Base-by-base conservation (phyloP, 768 basidiomycete genomes). In the Glaciozyma martinii region DNA sequence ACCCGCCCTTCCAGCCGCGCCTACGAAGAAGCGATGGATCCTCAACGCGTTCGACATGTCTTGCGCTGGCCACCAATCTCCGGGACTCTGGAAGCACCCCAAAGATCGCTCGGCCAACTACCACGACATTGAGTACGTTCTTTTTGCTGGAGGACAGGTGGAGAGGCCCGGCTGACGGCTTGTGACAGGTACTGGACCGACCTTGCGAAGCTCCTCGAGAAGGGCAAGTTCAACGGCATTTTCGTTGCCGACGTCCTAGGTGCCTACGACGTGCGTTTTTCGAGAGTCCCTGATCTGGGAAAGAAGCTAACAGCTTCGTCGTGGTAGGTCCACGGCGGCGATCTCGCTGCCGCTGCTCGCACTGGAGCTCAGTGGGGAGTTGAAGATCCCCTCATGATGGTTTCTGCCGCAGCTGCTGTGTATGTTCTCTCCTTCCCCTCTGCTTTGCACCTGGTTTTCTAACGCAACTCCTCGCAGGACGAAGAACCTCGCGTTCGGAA, bases 171-270 rank as follows among this genome's bases (percentile, higher is more conserved):
- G 37, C 37, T 40, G 37, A 40, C 12, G 37, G 33, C 12, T 40
- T 40, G 37, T 13, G 10, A 13, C 37, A 40, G 37, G 37, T 40
- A 40, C 37, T 62, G 61, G 61, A 54, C 50, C 52, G 40, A 55
- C 32, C 21, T 54, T n/a, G 61, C 61, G 19, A 62, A 62, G 53
- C 32, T 55, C 4, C 37, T 55, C 27, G 61, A 62, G 42, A 33
- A 44, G 19, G 61, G 61, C 18, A 62, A 62, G 61, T 44, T 54
- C 33, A 52, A 62, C 37, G 61, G 61, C 9, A 37, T 62, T 13
- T 62, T 62, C 53, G 43, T 58, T 8, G 57, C 57, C 2, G 57
- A 44, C 27, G 19, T 21, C 37, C 37, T 61, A 6, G 47, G 50
- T n/a, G 47, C 33, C 15, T 61, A 53, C 27, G 40, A 56, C 10